Evolutionary conservation across 1,139 yeast genomes (phyloP), one percentile per base, ranked within the genome.

Genomic region (Suhomyces choctaworum): DNA sequence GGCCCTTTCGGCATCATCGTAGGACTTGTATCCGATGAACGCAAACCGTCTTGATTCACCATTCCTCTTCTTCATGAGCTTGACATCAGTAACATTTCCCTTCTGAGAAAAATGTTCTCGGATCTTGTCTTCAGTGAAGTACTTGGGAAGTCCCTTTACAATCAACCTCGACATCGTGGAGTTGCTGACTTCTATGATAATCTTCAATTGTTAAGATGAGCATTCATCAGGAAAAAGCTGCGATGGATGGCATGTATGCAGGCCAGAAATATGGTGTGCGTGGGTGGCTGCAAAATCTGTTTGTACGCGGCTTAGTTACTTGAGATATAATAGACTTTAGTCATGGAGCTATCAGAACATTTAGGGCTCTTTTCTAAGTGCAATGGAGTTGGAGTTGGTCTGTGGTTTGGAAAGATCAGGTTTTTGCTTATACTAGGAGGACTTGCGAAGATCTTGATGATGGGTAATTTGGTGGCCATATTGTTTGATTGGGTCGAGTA

Each of bases 21-120:
- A 70, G 11, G 79, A 70, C 51, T 79, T 82, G 60, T 76, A 92
- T 0, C 99, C 99, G 39, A 94, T 70, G 52, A 92, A 92, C 10
- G 96, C 97, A 69, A 94, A 94, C 47, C 95, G 71, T 60, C 99
- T 78, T 10, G 96, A 85, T 52, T 83, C 85, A 22, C 98, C 98
- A 48, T 78, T 79, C 48, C 82, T 73, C 45, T 82, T 84, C 49
- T 77, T 82, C 77, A 89, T 77, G 31, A 92, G 69, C 58, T 85
- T 88, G 29, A 87, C 92, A 70, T 92, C 98, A 1, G 97, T 87
- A 19, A 89, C 87, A 42, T 70, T 66, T 32, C 79, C 79, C 47
- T 80, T 69, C 45, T 76, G 69, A 22, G 72, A 58, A 56, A 92
- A 92, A 56, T 83, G 92, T 17, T 74, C 76, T 43, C 73, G 71